Evolutionary conservation across 2,329 filamentous ascomycete genomes (phyloP), one percentile per base, ranked within the genome.

Genomic region (Metarhizium brunneum): DNA sequence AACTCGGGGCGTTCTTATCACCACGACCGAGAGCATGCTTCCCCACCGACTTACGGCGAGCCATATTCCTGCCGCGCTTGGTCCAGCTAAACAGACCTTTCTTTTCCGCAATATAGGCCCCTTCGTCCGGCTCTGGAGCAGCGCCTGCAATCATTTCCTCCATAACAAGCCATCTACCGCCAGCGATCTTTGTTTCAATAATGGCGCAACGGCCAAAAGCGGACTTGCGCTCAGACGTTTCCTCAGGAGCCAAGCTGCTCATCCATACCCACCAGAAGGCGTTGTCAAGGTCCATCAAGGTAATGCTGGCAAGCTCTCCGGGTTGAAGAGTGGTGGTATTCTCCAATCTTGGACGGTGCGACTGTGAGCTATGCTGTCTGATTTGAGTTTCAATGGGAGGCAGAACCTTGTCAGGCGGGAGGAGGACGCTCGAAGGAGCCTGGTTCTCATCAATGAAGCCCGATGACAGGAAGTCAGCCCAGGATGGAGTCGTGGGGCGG

Each of bases 231-330:
- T 86, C 81, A 0, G 84, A 72, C 0, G 92, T 88, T 73, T 99
- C 94, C 65, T 99, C 94, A 0, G 85, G 88, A 1, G 92, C 91
- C 65, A 99, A 75, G 77, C 92, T 97, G 63, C 85, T 95, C 80
- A 99, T 97, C 94, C 94, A 99, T 4, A 97, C 94, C 92, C 94
- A 97, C 94, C 94, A 99, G 70, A 99, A 99, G 1, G 91, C 87
- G 68, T 97, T 92, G 64, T 99, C 94, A 5, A 99, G 78, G 59
- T 94, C 86, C 56, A 97, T 82, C 42, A 81, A 81, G 29, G 83
- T 88, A 66, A 99, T 96, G 67, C 91, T 97, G 35, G 94, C 94
- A 56, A 99, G 79, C 76, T 99, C 94, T 53, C 91, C 94, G 0
- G 92, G 94, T 61, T 96, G 91, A 0, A 96, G 76, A 45, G 83